These are phyloP conservation scores for Silene uniflora DNA, from an alignment of 148 eudicot genomes.

Conservation along the genomic window DNA sequence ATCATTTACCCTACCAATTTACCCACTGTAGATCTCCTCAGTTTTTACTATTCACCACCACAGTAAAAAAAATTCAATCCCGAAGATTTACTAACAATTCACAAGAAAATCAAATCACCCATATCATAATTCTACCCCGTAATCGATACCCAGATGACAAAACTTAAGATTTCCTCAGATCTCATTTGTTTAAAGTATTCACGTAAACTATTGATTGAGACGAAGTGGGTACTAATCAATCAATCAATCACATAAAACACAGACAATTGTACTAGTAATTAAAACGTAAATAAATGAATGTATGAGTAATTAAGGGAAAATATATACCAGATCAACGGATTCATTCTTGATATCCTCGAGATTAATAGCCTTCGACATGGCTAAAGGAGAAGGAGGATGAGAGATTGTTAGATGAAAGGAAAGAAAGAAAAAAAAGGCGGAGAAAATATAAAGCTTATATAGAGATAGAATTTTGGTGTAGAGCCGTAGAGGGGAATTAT, in stretches of 20 bases:
- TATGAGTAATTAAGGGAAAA: neutral
- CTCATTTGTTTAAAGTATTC: too few species aligned
- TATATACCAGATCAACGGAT: slow-evolving; percentile 82
- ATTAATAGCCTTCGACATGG: slow-evolving; percentile 37
- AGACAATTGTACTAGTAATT: too few species aligned
- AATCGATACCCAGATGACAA: neutral
- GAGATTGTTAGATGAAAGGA: neutral
- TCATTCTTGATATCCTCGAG: slow-evolving; percentile 76
- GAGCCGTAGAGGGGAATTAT: neutral
- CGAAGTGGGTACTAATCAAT: too few species aligned
- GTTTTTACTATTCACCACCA: neutral
- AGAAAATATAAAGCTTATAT: slow-evolving; percentile 14
- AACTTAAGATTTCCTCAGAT: too few species aligned
- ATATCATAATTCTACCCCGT: neutral
- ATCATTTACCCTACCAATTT: neutral
- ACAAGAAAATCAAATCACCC: neutral
- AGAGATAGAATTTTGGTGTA: slow-evolving; percentile 12
- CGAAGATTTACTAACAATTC: neutral
- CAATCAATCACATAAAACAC: too few species aligned
- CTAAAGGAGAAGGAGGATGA: neutral
- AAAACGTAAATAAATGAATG: neutral
- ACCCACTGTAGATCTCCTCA: neutral
- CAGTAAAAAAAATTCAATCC: neutral
- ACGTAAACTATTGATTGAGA: too few species aligned
- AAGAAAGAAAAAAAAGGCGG: too few species aligned